Conservation (phyloP, 2,329 filamentous ascomycete species). For the Aspergillus pseudotamarii region DNA sequence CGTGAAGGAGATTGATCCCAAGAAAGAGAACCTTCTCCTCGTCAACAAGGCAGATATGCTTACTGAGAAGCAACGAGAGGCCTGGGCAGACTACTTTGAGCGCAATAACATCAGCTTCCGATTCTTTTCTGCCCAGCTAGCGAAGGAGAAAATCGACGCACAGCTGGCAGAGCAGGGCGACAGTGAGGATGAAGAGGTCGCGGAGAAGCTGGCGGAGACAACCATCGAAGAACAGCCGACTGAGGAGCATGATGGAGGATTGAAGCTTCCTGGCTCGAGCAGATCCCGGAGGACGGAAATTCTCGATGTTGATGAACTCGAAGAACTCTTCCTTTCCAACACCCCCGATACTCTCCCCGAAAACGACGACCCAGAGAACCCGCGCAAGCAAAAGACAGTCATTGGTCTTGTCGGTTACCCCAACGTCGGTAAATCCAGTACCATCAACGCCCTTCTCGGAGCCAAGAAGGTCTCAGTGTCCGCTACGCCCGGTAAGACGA, state of each 20-base stretch:
- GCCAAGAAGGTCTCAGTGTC: slow-evolving; percentile 99
- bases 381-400: slow-evolving; percentile 67
- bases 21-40: slow-evolving; percentile 86
- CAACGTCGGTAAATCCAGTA: slow-evolving; percentile 98
- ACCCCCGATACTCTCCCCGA: slow-evolving; percentile 57
- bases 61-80: slow-evolving; percentile 77
- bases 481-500: slow-evolving; percentile 95
- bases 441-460: slow-evolving; percentile 97
- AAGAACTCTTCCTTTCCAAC: slow-evolving; percentile 81
- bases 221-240: slow-evolving; percentile 30
- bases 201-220: slow-evolving; percentile 14
- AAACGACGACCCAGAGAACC: slow-evolving; percentile 50
- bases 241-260: slow-evolving; percentile 32
- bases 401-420: slow-evolving; percentile 97
- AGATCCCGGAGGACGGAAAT: slow-evolving; percentile 67
- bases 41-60: slow-evolving; percentile 99
- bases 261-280: slow-evolving; percentile 19
- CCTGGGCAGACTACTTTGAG: slow-evolving; percentile 87
- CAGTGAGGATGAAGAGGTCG: slow-evolving; percentile 30
- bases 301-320: slow-evolving; percentile 88
- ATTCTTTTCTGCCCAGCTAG: slow-evolving; percentile 93
- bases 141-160: slow-evolving; percentile 84
- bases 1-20: slow-evolving; percentile 85
- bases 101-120: slow-evolving; percentile 81
- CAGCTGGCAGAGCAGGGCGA: slow-evolving; percentile 58